phyloP scores from a whole-genome alignment of 2,329 filamentous ascomycete genomes.

The Clonostachys byssicola region DNA sequence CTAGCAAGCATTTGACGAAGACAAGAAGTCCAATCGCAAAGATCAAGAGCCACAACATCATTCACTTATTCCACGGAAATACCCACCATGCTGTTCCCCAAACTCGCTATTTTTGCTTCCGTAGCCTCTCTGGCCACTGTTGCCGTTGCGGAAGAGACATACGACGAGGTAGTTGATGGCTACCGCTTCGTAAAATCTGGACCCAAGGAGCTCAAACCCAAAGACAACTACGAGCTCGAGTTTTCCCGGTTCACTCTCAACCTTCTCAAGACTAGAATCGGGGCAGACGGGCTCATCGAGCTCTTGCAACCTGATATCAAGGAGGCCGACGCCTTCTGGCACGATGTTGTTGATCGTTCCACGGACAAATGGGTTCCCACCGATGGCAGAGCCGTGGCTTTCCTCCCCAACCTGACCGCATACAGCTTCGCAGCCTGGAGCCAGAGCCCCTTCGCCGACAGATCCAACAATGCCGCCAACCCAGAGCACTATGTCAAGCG shows the following conservation, averaged over 20 bases:
- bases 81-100: not conserved
- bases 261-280: conserved; percentile 13
- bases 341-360: conserved; percentile 8
- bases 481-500: conserved; percentile 20
- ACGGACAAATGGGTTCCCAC: conserved; percentile 10
- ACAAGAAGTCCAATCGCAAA: too few species aligned
- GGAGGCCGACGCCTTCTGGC: conserved; percentile 15
- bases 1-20: too few species aligned
- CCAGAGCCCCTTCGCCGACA: conserved; percentile 12
- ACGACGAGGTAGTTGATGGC: not conserved
- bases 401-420: conserved; percentile 16
- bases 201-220: conserved; percentile 4
- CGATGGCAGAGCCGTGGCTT: conserved; percentile 12
- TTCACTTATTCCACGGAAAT: too few species aligned
- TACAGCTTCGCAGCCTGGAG: conserved; percentile 14
- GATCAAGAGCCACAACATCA: too few species aligned
- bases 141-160: not conserved
- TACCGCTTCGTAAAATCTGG: conserved; percentile 5
- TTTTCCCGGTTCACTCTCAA: conserved; percentile 7
- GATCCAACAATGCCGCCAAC: conserved; percentile 16
- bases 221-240: conserved; percentile 6
- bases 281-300: conserved; percentile 11
- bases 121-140: not conserved
- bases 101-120: not conserved
- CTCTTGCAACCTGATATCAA: conserved; percentile 13